Conservation (phyloP, 139 green algal species). For the Coelastrella sp. region DNA sequence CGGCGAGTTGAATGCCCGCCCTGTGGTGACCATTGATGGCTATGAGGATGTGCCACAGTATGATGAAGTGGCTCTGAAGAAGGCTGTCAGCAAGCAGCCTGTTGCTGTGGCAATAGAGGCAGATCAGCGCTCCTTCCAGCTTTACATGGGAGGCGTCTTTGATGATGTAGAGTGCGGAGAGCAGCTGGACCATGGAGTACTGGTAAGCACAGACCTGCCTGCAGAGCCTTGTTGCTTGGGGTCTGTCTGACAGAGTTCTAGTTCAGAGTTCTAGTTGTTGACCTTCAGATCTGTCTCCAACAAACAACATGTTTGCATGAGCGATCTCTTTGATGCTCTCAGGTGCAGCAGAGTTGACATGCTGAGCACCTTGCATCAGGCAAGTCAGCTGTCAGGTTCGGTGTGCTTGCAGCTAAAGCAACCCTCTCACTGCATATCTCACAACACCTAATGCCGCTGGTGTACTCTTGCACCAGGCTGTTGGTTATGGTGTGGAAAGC, state of each 20-base stretch:
- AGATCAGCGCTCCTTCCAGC: conserved; percentile 83
- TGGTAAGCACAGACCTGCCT: conserved; percentile 75
- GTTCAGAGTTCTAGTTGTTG: no score
- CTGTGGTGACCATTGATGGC: conserved; percentile 79
- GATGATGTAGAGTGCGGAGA: conserved; percentile 68
- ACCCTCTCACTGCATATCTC: no score
- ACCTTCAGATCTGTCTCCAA: no score
- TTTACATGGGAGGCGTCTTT: conserved; percentile 83
- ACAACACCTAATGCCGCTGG: no score
- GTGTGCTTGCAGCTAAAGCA: no score
- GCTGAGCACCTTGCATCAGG: no score
- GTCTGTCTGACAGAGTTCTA: no score
- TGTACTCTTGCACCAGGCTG: background rate
- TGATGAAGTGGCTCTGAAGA: conserved; percentile 67
- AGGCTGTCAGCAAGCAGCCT: conserved; percentile 84
- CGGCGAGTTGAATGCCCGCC: background rate
- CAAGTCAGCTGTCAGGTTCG: no score
- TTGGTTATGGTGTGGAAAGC: conserved; percentile 65
- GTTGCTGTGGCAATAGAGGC: conserved; percentile 92
- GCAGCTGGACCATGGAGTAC: conserved; percentile 93
- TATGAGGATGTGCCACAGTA: conserved; percentile 88
- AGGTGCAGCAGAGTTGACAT: no score
- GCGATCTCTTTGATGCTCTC: no score
- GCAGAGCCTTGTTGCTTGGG: no score
- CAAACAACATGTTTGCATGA: no score